Evolutionary conservation across 257 asterid genomes (phyloP).

Genomic region (Gentiana straminea): DNA sequence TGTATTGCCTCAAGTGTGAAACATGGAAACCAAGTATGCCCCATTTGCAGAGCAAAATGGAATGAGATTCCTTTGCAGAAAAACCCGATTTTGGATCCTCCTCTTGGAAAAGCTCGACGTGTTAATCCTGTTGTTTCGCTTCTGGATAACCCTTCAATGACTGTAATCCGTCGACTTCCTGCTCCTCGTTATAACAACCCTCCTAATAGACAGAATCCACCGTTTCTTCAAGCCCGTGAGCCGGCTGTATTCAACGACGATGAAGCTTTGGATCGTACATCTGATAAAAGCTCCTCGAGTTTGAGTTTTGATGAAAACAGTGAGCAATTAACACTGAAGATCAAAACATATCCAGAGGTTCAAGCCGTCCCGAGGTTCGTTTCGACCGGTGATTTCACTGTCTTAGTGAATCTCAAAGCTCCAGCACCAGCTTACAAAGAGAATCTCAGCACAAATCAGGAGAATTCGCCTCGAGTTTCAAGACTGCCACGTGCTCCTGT

Average conservation of each 20-base stretch:
- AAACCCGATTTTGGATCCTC: conserved; percentile 46
- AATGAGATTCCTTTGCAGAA: conserved; percentile 62
- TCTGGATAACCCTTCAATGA: conserved; percentile 29
- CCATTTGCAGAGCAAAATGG: conserved; percentile 93
- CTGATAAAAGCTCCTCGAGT: conserved; percentile 20
- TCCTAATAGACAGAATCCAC: conserved; percentile 31
- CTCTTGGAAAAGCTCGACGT: conserved; percentile 30
- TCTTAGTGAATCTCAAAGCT: conserved; percentile 73
- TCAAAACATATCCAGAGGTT: conserved; percentile 66
- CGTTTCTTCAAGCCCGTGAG: conserved; percentile 48
- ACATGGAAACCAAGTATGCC: conserved; percentile 90
- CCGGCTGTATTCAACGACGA: conserved; percentile 82
- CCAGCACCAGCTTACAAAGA: conserved; percentile 57
- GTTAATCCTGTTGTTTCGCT: conserved; percentile 41
- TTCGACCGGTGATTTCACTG: conserved; percentile 37
- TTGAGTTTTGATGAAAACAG: conserved; percentile 7
- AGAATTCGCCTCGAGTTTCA: conserved; percentile 24
- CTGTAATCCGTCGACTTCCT: conserved; percentile 55
- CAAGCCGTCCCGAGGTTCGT: conserved; percentile 41
- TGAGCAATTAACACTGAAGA: conserved; percentile 32
- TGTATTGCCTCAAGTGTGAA: conserved; percentile 63
- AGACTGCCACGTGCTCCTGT: conserved; percentile 76
- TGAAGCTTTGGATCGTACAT: conserved; percentile 54
- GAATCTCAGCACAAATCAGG: conserved; percentile 17
- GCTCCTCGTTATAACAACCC: conserved; percentile 42